Evolutionary conservation across 805 yeast genomes (phyloP).

Genomic region (Yamadazyma takamatsuzukensis): DNA sequence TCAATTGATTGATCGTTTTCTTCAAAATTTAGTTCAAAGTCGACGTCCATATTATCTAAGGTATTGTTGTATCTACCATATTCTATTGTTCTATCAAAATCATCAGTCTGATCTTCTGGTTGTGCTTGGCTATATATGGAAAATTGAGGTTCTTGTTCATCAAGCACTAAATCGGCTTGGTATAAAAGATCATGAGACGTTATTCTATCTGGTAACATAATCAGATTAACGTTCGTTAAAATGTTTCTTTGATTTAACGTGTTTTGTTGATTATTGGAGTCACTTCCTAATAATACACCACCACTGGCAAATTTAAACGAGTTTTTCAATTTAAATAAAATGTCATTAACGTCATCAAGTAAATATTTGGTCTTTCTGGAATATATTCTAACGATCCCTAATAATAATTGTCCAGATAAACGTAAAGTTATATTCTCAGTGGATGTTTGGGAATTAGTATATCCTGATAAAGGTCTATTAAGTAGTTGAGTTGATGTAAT

Average conservation of each 20-base stretch:
- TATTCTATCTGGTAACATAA: conserved; percentile 71
- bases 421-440: conserved; percentile 76
- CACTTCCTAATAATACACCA: conserved; percentile 20
- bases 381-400: conserved; percentile 85
- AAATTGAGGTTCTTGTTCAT: conserved; percentile 10
- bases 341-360: conserved; percentile 78
- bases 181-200: conserved; percentile 71
- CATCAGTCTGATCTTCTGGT: conserved; percentile 16
- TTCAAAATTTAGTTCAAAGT: conserved; percentile 36
- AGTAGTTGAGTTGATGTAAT: conserved; percentile 40
- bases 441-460: conserved; percentile 3
- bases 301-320: conserved; percentile 48
- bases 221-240: conserved; percentile 53
- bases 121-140: neutral
- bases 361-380: conserved; percentile 80
- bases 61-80: conserved; percentile 47
- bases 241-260: conserved; percentile 60
- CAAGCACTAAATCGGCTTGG: conserved; percentile 52
- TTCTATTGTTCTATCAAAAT: conserved; percentile 61
- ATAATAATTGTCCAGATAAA: conserved; percentile 77
- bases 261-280: conserved; percentile 18
- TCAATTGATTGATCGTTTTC: conserved; percentile 47
- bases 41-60: conserved; percentile 43
- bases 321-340: conserved; percentile 64
- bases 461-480: conserved; percentile 46